Base-by-base conservation (phyloP, 495 filamentous ascomycete genomes). In the Xylaria flabelliformis region DNA sequence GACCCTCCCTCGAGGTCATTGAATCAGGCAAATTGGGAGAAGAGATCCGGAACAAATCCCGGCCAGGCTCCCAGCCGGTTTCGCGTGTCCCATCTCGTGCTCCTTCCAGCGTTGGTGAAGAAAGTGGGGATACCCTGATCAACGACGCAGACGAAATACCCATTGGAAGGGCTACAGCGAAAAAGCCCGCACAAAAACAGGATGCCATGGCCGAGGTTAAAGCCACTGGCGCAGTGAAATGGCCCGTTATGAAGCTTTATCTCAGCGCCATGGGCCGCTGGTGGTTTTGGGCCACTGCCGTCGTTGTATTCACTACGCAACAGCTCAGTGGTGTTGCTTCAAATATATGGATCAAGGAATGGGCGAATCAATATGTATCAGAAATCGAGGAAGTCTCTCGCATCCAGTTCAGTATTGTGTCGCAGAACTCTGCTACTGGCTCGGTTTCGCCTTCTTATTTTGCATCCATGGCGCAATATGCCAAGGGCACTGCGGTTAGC, bases 281-380 rank as follows among this genome's bases (percentile, higher is more conserved):
- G 94, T 93, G 93, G 85, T 99, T 94, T 78, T 99, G 97, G 97
- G 76, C 91, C 56, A 76, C 90, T 59, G 92, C 95, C 26, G 79
- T 90, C 26, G 62, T 89, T 0, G 88, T 93, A 53, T 98, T 99
- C 77, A 88, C 83, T 17, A 81, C 90, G 58, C 93, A 97, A 77
- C 95, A 98, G 78, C 74, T 97, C 36, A 91, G 91, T 21, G 91
- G 91, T 15, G 92, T 98, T 17, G 92, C 92, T 12, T 94, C 93
- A 21, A 97, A 93, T 74, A 80, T 98, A 50, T 99, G 97, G 97
- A 97, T 99, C 73, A 88, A 93, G 74, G 86, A 95, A 76, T 99
- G 97, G 97, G 83, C 86, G 9, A 88, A 88, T 70, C 85, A 88
- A 69, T 88, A 88, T 72, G 75, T 83, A 5, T 79, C 79, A 15